These are phyloP conservation scores for Plasmodium cynomolgi DNA, from an alignment of 169 alveolate species.

Conservation along the genomic window DNA sequence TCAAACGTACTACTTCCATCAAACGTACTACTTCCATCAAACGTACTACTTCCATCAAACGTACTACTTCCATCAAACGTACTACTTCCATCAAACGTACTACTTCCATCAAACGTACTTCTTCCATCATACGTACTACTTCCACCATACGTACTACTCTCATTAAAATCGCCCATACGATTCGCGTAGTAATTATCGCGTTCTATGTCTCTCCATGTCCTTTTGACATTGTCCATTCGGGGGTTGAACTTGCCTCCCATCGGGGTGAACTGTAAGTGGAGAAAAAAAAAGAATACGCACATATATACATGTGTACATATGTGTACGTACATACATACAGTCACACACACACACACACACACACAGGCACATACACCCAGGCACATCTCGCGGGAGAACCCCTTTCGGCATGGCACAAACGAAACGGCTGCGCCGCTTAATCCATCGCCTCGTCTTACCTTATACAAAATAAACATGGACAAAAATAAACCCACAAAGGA, in stretches of 20 bases:
- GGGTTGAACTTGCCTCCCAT: not conserved
- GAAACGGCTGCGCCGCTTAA: not conserved
- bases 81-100: not conserved
- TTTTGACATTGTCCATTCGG: not conserved
- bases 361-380: not conserved
- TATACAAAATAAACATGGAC: not conserved
- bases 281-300: not conserved
- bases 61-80: not conserved
- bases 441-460: not conserved
- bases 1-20: not conserved
- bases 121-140: too few species aligned
- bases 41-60: too few species aligned
- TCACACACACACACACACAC: not conserved
- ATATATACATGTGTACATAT: not conserved
- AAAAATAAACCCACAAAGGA: not conserved
- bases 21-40: too few species aligned
- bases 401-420: not conserved
- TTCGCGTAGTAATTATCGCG: not conserved
- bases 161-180: not conserved
- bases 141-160: not conserved
- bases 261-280: slow-evolving; percentile 6
- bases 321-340: too few species aligned
- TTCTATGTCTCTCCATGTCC: not conserved
- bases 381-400: too few species aligned
- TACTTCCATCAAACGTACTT: too few species aligned